Evolutionary conservation across 139 green algal species (phyloP), one percentile per base, ranked within the genome.

Genomic region (Closterium sp.): DNA sequence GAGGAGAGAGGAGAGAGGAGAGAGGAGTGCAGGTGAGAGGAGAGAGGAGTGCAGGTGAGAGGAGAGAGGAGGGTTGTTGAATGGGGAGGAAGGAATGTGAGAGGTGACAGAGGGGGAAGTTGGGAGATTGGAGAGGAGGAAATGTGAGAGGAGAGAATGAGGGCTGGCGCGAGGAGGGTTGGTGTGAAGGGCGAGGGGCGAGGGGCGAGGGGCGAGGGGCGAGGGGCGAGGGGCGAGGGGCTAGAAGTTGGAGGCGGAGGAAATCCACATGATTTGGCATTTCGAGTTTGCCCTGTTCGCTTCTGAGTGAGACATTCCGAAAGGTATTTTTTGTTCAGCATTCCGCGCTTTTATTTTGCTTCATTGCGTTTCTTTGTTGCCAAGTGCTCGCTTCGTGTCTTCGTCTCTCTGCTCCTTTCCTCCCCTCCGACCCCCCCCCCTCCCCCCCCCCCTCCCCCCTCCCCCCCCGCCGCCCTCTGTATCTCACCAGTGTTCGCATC

Each of bases 401-500:
- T 9, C 87, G 88, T 21, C 34, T 85, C 30, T 87, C 88, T 90
- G 38, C 31, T 22, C 19, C 31, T 13, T 90, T n/a, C n/a, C 32
- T 85, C 27, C 87, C n/a, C 79, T 90, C 87, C n/a, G 32, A 86
- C 88, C 87, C 30, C 9, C 30, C 87, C 30, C 87, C 9, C 28
- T 86, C 11, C 70, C 10, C 87, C 30, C 87, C 30, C 88, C 34
- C 34, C 10, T 90, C 30, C 34, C n/a, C n/a, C 87, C 62, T 45
- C 4, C 27, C 22, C 42, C 42, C 42, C 7, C 42, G 5, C 42
- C 42, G 5, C 42, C 7, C 42, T 62, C 7, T 62, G 5, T 62
- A 22, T 13, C 62, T 24, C 19, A 22, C 62, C 91, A 94, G 91
- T 62, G 89, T 94, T 42, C 88, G 73, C 29, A 91, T 91, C 21